Conservation (phyloP, 2,329 filamentous ascomycete genomes). For the Aspergillus oerlinghausenensis region DNA sequence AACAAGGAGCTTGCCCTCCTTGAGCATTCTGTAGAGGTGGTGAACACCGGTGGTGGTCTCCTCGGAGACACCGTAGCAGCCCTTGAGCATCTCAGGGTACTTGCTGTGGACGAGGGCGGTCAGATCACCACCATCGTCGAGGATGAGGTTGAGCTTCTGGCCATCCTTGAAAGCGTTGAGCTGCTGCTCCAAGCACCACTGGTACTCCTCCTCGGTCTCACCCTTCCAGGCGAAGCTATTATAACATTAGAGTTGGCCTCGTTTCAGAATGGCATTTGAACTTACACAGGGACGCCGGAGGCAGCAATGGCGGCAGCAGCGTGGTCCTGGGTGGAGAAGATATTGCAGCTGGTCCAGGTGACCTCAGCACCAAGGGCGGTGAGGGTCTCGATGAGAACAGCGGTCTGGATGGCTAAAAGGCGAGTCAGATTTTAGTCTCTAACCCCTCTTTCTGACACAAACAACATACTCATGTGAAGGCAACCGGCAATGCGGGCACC, state of each 20-base stretch:
- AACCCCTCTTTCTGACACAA: neutral
- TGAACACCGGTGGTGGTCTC: slow-evolving; percentile 99
- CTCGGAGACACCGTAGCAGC: slow-evolving; percentile 97
- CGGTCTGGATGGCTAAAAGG: slow-evolving; percentile 80
- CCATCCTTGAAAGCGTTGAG: slow-evolving; percentile 92
- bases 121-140: slow-evolving; percentile 96
- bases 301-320: slow-evolving; percentile 96
- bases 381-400: slow-evolving; percentile 98
- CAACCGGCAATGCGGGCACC: slow-evolving; percentile 96
- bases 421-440: slow-evolving; percentile 7
- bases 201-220: slow-evolving; percentile 99
- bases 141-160: slow-evolving; percentile 96
- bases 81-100: slow-evolving; percentile 97
- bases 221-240: slow-evolving; percentile 67
- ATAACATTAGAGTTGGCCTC: no score
- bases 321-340: slow-evolving; percentile 99
- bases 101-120: slow-evolving; percentile 95
- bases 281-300: slow-evolving; percentile 76
- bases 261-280: slow-evolving; percentile 23
- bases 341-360: slow-evolving; percentile 99
- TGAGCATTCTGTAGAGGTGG: slow-evolving; percentile 98
- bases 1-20: slow-evolving; percentile 81
- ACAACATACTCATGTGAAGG: slow-evolving; percentile 81
- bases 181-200: slow-evolving; percentile 99
- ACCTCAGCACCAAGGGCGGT: slow-evolving; percentile 92